Base-by-base conservation (phyloP, 1,139 yeast genomes). In the Hyphopichia buzzinii region DNA sequence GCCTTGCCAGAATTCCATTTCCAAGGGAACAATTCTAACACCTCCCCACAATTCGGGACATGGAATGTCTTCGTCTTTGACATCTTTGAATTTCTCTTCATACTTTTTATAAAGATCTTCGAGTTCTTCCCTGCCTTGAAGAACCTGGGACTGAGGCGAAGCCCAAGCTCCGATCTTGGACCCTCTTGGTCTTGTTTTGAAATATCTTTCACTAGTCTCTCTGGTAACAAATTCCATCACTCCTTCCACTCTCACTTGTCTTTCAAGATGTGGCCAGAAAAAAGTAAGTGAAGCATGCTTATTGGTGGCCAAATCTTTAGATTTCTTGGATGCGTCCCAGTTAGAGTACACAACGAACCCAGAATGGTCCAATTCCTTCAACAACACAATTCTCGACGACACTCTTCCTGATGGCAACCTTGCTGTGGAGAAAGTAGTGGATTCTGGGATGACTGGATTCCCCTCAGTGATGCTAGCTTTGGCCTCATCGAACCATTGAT, bases 1-100 rank as follows among this genome's bases (percentile, higher is more conserved):
- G 13, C 98, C 98, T 64, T 92, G 97, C 97, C 97, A 92, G 55
- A 92, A 92, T 63, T 92, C 98, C 48, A 92, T 77, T 54, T 88
- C 96, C 37, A 86, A 65, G 2, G 99, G 98, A 31, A 84, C 80
- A 22, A 92, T 74, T 52, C 96, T 73, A 37, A 92, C 60, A 2
- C 98, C 98, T 34, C 98, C 98, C 98, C 98, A 92, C 57, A 71
- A 81, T 23, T 86, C 89, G 14, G 98, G 98, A 49, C 96, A 85
- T 21, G 95, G 94, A 36, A 92, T 79, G 34, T 77, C 78, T 12
- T 79, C 81, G 41, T 72, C 79, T 8, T 49, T 48, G 27, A 65
- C 62, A 33, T 73, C 81, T 42, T 78, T 74, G 49, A 86, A 89
- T 54, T 79, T 72, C 33, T 72, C 64, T 39, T 74, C 79, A 41